These are phyloP conservation scores for Barnettozyma salicaria DNA, from an alignment of 805 yeast species.

Conservation along the genomic window DNA sequence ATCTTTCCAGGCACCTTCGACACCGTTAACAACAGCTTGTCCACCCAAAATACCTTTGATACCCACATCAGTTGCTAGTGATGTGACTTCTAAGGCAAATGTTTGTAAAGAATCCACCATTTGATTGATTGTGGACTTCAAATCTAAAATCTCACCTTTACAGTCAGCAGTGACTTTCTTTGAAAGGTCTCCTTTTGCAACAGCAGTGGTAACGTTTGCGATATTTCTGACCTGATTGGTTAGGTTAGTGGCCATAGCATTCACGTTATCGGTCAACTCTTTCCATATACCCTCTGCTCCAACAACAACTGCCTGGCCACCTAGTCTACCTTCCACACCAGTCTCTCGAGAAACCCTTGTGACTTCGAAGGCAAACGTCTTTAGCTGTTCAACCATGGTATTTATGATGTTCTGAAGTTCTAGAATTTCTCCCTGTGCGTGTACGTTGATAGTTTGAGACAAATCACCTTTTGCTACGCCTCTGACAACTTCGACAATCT, in stretches of 20 bases:
- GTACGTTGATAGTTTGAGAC: constrained; percentile 76
- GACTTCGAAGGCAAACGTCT: constrained; percentile 85
- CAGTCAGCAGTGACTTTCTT: constrained; percentile 86
- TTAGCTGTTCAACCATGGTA: constrained; percentile 82
- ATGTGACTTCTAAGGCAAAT: constrained; percentile 82
- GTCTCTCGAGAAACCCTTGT: constrained; percentile 85
- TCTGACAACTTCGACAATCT: constrained; percentile 85
- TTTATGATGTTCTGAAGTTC: constrained; percentile 81
- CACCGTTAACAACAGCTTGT: constrained; percentile 86
- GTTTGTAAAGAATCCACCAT: constrained; percentile 90
- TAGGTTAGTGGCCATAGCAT: constrained; percentile 84
- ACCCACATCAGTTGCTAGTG: constrained; percentile 90
- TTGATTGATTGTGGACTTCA: constrained; percentile 80
- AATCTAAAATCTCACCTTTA: constrained; percentile 82
- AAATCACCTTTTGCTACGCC: constrained; percentile 90
- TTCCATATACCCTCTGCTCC: constrained; percentile 88
- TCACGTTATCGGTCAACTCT: constrained; percentile 81
- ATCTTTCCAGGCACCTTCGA: constrained; percentile 89
- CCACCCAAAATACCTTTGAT: constrained; percentile 89
- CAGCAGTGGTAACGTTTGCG: constrained; percentile 82
- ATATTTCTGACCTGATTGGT: constrained; percentile 86
- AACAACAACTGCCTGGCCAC: constrained; percentile 81
- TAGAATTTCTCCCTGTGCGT: constrained; percentile 84
- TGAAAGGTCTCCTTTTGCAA: constrained; percentile 82
- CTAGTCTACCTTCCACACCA: constrained; percentile 81